These are phyloP conservation scores for Coffea humblotiana DNA, from an alignment of 305 asterid species.

Conservation along the genomic window DNA sequence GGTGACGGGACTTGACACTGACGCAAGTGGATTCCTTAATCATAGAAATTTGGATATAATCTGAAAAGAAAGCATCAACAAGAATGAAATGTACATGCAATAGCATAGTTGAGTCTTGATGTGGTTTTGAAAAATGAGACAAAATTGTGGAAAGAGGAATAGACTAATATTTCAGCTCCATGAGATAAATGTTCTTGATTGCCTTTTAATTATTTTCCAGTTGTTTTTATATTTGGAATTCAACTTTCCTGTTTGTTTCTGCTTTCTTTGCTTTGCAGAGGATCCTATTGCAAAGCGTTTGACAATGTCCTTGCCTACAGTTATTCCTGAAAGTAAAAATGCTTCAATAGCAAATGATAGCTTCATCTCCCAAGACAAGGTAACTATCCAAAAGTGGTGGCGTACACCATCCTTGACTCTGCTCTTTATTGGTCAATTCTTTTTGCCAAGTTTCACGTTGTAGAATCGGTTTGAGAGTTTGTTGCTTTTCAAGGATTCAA, in stretches of 20 bases:
- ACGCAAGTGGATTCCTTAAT: not conserved
- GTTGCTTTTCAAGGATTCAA: not conserved
- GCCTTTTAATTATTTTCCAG: not conserved
- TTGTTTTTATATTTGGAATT: not conserved
- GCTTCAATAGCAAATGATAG: slow-evolving; percentile 28
- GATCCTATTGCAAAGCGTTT: slow-evolving; percentile 80
- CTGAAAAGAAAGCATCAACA: not conserved
- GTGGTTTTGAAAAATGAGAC: not conserved
- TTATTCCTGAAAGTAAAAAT: slow-evolving; percentile 37
- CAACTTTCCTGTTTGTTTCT: slow-evolving; percentile 8
- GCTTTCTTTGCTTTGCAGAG: slow-evolving; percentile 48
- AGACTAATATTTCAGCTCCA: not conserved
- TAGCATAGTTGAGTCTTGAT: not conserved
- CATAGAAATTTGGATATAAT: not conserved
- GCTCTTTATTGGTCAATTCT: not conserved
- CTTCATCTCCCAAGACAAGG: slow-evolving; percentile 25
- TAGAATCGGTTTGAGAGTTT: not conserved
- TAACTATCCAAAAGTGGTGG: slow-evolving; percentile 8
- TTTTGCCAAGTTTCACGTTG: not conserved
- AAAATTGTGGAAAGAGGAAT: not conserved
- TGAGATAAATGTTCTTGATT: slow-evolving; percentile 6
- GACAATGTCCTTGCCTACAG: slow-evolving; percentile 41
- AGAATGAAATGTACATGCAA: not conserved
- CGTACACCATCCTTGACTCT: not conserved
- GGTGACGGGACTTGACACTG: not conserved